These are phyloP conservation scores for Macrocystidia cucumis DNA, from an alignment of 1,284 basidiomycete genomes.

Conservation along the genomic window DNA sequence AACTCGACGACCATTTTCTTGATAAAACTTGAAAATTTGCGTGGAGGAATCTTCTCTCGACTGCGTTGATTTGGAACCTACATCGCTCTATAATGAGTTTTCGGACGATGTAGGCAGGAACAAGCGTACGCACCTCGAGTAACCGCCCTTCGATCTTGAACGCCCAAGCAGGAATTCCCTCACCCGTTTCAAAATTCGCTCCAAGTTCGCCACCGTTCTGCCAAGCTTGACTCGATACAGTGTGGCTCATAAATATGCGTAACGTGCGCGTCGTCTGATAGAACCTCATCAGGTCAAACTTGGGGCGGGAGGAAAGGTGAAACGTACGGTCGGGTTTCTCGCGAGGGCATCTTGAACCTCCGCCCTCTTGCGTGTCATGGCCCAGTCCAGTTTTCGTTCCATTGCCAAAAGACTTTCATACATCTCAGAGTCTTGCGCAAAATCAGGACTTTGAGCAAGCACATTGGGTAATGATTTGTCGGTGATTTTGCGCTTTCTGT, in stretches of 20 bases:
- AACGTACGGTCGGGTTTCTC: conserved; percentile 48
- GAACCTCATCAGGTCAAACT: conserved; percentile 4
- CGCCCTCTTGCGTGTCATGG: conserved; percentile 82
- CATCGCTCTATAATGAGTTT: conserved; percentile 25
- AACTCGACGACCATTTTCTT: conserved; percentile 84
- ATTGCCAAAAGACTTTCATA: conserved; percentile 84
- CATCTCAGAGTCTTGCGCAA: conserved; percentile 77
- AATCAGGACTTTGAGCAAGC: conserved; percentile 57
- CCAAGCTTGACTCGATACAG: conserved; percentile 82
- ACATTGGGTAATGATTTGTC: conserved; percentile 74
- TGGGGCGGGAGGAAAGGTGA: neutral
- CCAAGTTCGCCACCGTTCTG: conserved; percentile 45
- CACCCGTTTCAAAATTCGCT: conserved; percentile 51
- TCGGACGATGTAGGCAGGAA: neutral
- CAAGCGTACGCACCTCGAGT: conserved; percentile 49
- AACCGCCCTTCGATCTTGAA: conserved; percentile 86
- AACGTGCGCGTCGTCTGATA: conserved; percentile 79
- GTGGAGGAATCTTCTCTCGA: conserved; percentile 57
- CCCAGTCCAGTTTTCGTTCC: conserved; percentile 95
- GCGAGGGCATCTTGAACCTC: conserved; percentile 83
- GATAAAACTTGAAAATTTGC: conserved; percentile 85
- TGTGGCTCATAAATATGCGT: conserved; percentile 86
- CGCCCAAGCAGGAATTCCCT: conserved; percentile 87
- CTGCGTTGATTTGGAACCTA: conserved; percentile 53
- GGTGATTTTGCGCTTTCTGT: conserved; percentile 74